Base-by-base conservation (phyloP, 495 filamentous ascomycete genomes). In the Astrocystis sublimbata region DNA sequence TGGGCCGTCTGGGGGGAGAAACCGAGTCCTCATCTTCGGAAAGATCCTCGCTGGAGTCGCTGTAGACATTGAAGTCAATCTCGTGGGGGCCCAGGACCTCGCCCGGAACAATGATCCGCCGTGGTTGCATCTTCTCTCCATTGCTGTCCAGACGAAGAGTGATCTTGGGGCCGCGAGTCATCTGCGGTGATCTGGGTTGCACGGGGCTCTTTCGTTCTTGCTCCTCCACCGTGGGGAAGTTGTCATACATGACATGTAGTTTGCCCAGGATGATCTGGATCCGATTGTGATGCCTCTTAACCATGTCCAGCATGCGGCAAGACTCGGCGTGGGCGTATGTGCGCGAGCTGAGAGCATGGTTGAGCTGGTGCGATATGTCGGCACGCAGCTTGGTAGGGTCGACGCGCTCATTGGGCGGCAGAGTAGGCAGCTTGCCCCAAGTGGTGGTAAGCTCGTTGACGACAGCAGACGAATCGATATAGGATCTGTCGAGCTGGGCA, bases 301-400 rank as follows among this genome's bases (percentile, higher is more conserved):
- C 75, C 55, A 82, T 86, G 55, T 96, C 89, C 68, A 86, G 83
- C 65, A 97, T 83, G 55, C 93, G 87, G 68, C 83, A 79, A 7
- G 94, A 89, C 73, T 98, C 94, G 41, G 90, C 92, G 65, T 89
- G 86, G 26, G 92, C 78, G 38, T 88, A 90, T 65, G 89, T 83
- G 67, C 92, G 89, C 45, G 89, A 85, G 68, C 85, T 88, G 58
- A 96, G 82, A 15, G 89, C 89, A 61, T 87, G 85, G 36, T 88
- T 84, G 12, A 97, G 79, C 38, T 87, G 82, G 38, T 86, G 75
- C 6, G 93, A 93, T 49, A 97, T 92, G 26, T 88, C 78, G 41
- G 82, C 84, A 65, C 96, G 90, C 66, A 98, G 78, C 51, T 75
- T 71, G 49, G 85, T 71, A 8, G 79, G 71, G 23, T 70, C 61